Evolutionary conservation across 2,329 filamentous ascomycete species (phyloP), one percentile per base, ranked within the genome.

Genomic region (Blastomyces percursus): DNA sequence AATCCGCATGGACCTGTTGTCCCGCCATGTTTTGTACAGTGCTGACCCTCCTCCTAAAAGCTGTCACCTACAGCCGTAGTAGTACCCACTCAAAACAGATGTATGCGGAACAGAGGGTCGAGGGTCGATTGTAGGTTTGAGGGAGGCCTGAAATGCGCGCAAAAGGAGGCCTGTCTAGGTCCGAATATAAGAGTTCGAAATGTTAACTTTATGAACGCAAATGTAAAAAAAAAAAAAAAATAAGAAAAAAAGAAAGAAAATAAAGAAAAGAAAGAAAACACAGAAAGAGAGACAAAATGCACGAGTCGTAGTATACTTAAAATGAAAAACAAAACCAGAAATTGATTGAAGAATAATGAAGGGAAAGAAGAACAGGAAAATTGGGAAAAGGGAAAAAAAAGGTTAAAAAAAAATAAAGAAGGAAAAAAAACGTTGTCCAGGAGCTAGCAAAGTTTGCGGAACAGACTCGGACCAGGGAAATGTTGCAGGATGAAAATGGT

Each of bases 11-110:
- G 74, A 71, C 76, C 76, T 71, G 77, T 66, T 75, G 72, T 70
- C 72, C 70, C 69, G 76, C 74, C 76, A 78, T 76, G 64, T 76
- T 71, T 74, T 74, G 75, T 76, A 73, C 60, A 67, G 59, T 11
- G 27, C 51, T 32, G 51, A 30, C 42, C 59, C 54, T 51, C 59
- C 51, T 60, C 52, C 44, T 42, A 42, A 30, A 55, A 32, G n/a
- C 35, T n/a, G 50, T 42, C 50, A 55, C 27, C 24, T 46, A n/a
- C 38, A 46, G 38, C 21, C 30, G 46, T 19, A 64, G 42, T 24
- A 56, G 42, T 24, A 56, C 57, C 42, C 51, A 59, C 48, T 9
- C 44, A 27, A 48, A 59, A 59, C 24, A 46, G 46, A 40, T n/a
- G 27, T 46, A 59, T 46, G 56, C 40, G 27, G 42, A 35, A 21